Base-by-base conservation (phyloP, 2,329 filamentous ascomycete species). In the Fusarium vanettenii region DNA sequence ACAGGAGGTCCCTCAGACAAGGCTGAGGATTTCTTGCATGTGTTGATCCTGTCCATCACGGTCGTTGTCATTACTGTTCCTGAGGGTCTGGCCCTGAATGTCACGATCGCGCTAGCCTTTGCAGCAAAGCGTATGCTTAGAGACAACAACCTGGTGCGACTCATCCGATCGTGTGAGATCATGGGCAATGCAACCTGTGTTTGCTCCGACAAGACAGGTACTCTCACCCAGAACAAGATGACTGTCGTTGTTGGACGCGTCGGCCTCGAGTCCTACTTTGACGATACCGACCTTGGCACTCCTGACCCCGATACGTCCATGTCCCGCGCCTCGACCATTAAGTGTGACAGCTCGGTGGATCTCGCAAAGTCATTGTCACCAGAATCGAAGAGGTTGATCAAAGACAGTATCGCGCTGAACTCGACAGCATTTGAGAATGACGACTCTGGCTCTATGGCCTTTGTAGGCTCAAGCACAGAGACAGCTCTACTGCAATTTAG, bases 151-250 rank as follows among this genome's bases (percentile, higher is more conserved):
- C 79, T 92, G 55, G 90, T 92, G 55, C 88, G 90, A 14, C 83
- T 89, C 35, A 81, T 92, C 37, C 86, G 88, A 60, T 89, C 90
- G 2, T 90, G 89, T 74, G 90, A 92, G 74, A 90, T 89, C 7
- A 92, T 92, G 90, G 90, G 90, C 9, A 91, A 91, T 75, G 89
- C 89, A 10, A 92, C 90, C 0, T 90, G 87, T 9, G 87, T 92
- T 59, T 92, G 90, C 78, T 92, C 90, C 1, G 91, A 92, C 76
- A 92, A 92, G 80, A 92, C 90, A 0, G 91, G 91, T 5, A 92
- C 91, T 1, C 82, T 92, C 25, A 92, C 90, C 0, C 87, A 91
- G 72, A 91, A 92, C 73, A 88, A 89, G 73, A 92, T 92, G 90
- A 89, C 85, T 4, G 87, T 90, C 4, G 89, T 91, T 18, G 86